A percentile compares a stretch with the other conserved stretches of the same genome.
These are phyloP conservation scores for Phoma sp. DNA, from an alignment of 2,329 filamentous ascomycete genomes.

Conservation along the genomic window DNA sequence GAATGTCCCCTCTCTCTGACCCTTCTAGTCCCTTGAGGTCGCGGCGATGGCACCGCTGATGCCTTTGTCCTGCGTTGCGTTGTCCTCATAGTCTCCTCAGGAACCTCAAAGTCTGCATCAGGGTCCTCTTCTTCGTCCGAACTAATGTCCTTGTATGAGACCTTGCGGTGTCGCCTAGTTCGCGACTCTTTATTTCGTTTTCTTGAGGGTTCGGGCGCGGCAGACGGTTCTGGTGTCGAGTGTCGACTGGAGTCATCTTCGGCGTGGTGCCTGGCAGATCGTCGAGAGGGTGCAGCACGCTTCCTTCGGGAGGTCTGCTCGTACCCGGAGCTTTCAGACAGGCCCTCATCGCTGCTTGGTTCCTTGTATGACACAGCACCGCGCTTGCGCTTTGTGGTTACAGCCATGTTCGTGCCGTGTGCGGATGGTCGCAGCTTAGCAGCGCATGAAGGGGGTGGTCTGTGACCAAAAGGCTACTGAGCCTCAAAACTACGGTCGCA, in stretches of 20 bases:
- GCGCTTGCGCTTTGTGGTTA: conserved; percentile 46
- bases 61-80: conserved; percentile 18
- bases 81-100: conserved; percentile 21
- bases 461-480: background rate
- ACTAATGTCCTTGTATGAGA: conserved; percentile 46
- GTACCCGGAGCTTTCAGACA: conserved; percentile 28
- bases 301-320: conserved; percentile 20
- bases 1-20: conserved; percentile 6
- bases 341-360: conserved; percentile 44
- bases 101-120: conserved; percentile 38
- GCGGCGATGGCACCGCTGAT: conserved; percentile 14
- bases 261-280: conserved; percentile 32
- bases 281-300: conserved; percentile 31
- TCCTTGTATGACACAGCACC: conserved; percentile 48
- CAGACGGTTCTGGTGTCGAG: conserved; percentile 9
- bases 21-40: conserved; percentile 17
- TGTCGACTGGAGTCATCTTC: conserved; percentile 22
- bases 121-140: conserved; percentile 39
- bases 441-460: background rate
- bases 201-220: conserved; percentile 3
- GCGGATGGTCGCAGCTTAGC: background rate
- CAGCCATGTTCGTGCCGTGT: conserved; percentile 29
- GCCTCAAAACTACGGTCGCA: conserved; percentile 9
- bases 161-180: conserved; percentile 22
- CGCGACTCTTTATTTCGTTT: conserved; percentile 13